These are phyloP conservation scores for Crithidia thermophila DNA, from an alignment of 208 protist species.

Conservation along the genomic window DNA sequence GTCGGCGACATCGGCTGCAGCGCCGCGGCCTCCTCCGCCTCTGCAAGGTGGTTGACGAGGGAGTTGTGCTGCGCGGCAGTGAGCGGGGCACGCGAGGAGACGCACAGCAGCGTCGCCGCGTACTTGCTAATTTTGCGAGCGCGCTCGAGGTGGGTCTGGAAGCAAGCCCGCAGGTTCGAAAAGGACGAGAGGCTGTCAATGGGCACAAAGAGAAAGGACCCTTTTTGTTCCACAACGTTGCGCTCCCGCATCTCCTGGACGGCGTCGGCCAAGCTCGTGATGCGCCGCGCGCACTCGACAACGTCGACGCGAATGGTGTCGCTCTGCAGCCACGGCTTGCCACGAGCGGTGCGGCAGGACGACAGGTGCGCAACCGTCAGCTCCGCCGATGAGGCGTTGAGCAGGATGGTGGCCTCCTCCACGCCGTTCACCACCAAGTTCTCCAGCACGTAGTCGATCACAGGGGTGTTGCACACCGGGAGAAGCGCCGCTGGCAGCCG, in stretches of 20 bases:
- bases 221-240: slow-evolving; percentile 78
- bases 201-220: slow-evolving; percentile 80
- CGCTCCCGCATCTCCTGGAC: slow-evolving; percentile 63
- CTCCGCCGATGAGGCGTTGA: slow-evolving; percentile 53
- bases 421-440: slow-evolving; percentile 80
- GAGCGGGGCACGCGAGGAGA: slow-evolving; percentile 47
- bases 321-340: slow-evolving; percentile 66
- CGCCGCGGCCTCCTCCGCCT: slow-evolving; percentile 29
- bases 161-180: slow-evolving; percentile 61
- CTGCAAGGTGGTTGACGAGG: slow-evolving; percentile 41
- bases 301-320: slow-evolving; percentile 72
- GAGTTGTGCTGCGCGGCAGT: slow-evolving; percentile 70
- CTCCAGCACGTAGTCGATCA: slow-evolving; percentile 91
- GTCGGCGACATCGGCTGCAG: slow-evolving; percentile 26
- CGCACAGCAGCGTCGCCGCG: slow-evolving; percentile 81
- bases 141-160: slow-evolving; percentile 65
- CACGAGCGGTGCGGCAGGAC: slow-evolving; percentile 51
- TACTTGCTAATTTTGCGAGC: slow-evolving; percentile 70
- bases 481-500: slow-evolving; percentile 77
- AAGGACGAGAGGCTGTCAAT: slow-evolving; percentile 74
- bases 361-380: slow-evolving; percentile 60
- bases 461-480: slow-evolving; percentile 81
- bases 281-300: slow-evolving; percentile 53
- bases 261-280: slow-evolving; percentile 65
- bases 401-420: slow-evolving; percentile 67